Conservation (phyloP, 2,329 filamentous ascomycete genomes). For the Fusarium goolgardi region DNA sequence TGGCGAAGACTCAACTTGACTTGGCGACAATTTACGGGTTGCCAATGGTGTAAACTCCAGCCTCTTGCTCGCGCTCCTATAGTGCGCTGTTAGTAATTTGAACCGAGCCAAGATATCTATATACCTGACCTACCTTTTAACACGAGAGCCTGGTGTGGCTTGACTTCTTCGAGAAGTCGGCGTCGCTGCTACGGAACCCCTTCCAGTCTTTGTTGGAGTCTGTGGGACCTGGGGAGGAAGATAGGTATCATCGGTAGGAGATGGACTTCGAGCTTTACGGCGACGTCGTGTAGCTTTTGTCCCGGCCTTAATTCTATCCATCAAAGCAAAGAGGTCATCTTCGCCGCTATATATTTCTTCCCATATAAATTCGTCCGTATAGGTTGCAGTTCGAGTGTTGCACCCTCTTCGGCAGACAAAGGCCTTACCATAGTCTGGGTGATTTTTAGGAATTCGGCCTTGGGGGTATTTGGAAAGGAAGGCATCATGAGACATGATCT, state of each 20-base stretch:
- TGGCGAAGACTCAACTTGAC: conserved; percentile 80
- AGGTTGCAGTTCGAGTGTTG: conserved; percentile 87
- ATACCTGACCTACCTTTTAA: conserved; percentile 45
- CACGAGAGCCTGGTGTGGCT: conserved; percentile 50
- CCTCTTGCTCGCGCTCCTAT: conserved; percentile 66
- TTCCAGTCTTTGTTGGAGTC: conserved; percentile 53
- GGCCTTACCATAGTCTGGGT: conserved; percentile 82
- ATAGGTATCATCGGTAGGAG: conserved; percentile 50
- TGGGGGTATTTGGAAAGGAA: conserved; percentile 78
- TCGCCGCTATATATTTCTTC: conserved; percentile 81
- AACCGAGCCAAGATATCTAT: neutral
- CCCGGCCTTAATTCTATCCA: conserved; percentile 74
- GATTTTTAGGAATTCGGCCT: conserved; percentile 77
- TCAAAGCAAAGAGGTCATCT: conserved; percentile 71
- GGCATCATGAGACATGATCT: conserved; percentile 76
- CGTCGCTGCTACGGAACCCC: conserved; percentile 45
- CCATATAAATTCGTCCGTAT: conserved; percentile 93
- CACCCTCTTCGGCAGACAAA: conserved; percentile 92
- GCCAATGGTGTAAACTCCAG: conserved; percentile 97
- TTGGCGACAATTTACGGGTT: conserved; percentile 83
- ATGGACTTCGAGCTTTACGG: conserved; percentile 49
- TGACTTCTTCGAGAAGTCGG: conserved; percentile 49
- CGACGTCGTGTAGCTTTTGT: conserved; percentile 73
- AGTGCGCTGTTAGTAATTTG: conserved; percentile 57
- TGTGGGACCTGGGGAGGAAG: conserved; percentile 53